Conservation (phyloP, 257 asterid genomes). For the Coffea canephora region DNA sequence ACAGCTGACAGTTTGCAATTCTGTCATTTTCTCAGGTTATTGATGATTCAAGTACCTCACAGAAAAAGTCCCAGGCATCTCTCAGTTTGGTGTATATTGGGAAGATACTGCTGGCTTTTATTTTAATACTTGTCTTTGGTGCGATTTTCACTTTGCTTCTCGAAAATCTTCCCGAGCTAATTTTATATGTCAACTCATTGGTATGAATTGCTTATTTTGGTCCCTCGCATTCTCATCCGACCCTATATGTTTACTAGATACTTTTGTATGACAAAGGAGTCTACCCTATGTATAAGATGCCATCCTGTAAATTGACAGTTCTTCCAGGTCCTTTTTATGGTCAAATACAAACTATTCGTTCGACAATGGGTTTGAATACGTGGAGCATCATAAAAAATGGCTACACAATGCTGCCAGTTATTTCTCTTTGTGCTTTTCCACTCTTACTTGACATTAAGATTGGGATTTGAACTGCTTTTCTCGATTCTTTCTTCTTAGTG, state of each 20-base stretch:
- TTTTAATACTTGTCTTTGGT: slow-evolving; percentile 63
- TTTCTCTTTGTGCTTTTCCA: too few relatives aligned
- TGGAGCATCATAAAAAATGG: too few relatives aligned
- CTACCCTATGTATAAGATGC: neutral
- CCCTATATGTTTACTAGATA: neutral
- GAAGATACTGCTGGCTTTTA: slow-evolving; percentile 64
- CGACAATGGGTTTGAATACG: too few relatives aligned
- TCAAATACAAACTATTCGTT: too few relatives aligned
- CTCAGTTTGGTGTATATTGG: slow-evolving; percentile 44
- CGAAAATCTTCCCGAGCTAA: slow-evolving; percentile 73
- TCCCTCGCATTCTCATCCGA: neutral
- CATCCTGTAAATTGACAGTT: neutral
- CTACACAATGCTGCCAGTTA: too few relatives aligned
- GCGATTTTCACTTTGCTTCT: slow-evolving; percentile 60
- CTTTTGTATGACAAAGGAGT: neutral
- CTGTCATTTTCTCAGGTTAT: slow-evolving; percentile 37
- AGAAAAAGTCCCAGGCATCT: slow-evolving; percentile 20
- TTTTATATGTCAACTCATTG: slow-evolving; percentile 20
- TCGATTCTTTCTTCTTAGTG: too few relatives aligned
- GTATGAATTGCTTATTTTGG: neutral
- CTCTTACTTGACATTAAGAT: too few relatives aligned
- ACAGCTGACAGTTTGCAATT: neutral
- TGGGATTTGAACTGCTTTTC: too few relatives aligned
- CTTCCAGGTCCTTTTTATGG: too few relatives aligned
- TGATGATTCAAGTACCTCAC: slow-evolving; percentile 22